phyloP scores from a whole-genome alignment of 352 stramenopile species.

The Phytopythium aichiense region DNA sequence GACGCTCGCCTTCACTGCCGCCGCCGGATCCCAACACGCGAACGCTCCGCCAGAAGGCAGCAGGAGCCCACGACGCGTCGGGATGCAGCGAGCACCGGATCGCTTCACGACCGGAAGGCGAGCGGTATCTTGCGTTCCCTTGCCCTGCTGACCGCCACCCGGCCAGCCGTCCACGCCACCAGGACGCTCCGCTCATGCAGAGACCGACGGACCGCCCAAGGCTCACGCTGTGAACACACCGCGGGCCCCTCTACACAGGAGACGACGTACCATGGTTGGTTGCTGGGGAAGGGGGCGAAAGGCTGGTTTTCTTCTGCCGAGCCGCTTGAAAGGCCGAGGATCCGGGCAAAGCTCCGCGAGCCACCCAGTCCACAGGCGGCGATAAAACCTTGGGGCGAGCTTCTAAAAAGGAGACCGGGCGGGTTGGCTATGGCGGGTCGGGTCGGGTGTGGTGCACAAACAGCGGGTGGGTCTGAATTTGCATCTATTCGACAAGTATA shows the following conservation, averaged over 20 bases:
- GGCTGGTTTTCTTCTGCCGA: constrained; percentile 31
- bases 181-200: not conserved
- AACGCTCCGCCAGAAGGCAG: not conserved
- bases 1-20: not conserved
- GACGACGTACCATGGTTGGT: constrained; percentile 37
- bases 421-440: constrained; percentile 1
- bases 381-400: constrained; percentile 12
- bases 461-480: not conserved
- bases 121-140: not conserved
- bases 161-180: too few relatives aligned
- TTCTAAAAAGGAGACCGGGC: constrained; percentile 1
- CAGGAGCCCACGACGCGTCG: not conserved
- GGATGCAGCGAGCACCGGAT: not conserved
- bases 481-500: too few relatives aligned
- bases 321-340: constrained; percentile 29
- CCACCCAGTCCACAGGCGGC: constrained; percentile 20
- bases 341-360: constrained; percentile 17
- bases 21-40: not conserved
- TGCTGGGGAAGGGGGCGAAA: constrained; percentile 23
- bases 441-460: not conserved
- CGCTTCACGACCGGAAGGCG: not conserved
- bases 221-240: not conserved
- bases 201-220: not conserved
- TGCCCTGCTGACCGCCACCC: not conserved
- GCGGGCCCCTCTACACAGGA: too few relatives aligned